These are phyloP conservation scores for Cylindrotheca fusiformis DNA, from an alignment of 108 stramenopile genomes.

Conservation along the genomic window DNA sequence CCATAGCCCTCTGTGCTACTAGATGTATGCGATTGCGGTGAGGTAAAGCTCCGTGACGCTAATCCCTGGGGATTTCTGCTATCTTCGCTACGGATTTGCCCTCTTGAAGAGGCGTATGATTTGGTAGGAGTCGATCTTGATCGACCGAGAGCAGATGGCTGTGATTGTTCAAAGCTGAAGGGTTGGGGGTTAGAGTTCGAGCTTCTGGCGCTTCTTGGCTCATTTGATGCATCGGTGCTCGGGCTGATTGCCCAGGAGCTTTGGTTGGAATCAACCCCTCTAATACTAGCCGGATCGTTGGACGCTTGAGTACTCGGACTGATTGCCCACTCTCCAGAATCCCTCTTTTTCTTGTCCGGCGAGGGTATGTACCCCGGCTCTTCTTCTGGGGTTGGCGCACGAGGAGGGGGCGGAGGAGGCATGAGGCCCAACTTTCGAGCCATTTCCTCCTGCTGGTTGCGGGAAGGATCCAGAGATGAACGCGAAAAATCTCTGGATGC, in stretches of 20 bases:
- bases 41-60: slow-evolving; percentile 19
- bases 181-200: neutral
- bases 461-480: neutral
- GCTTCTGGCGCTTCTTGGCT: slow-evolving; percentile 1
- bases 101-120: too few species aligned
- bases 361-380: slow-evolving; percentile 20
- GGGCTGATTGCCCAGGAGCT: slow-evolving; percentile 48
- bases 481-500: slow-evolving; percentile 14
- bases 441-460: neutral
- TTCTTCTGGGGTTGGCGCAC: neutral
- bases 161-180: slow-evolving; percentile 9
- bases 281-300: neutral
- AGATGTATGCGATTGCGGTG: slow-evolving; percentile 19
- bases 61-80: slow-evolving; percentile 10
- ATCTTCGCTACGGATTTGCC: too few species aligned
- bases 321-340: slow-evolving; percentile 55
- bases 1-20: slow-evolving; percentile 11
- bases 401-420: neutral
- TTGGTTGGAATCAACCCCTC: neutral
- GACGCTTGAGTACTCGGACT: slow-evolving; percentile 21
- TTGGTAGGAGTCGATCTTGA: too few species aligned
- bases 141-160: neutral
- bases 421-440: neutral
- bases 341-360: slow-evolving; percentile 28
- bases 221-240: neutral